Percentiles rank a stretch among this genome's conserved stretches.
phyloP scores from a whole-genome alignment of 2,329 filamentous ascomycete species.

The Stagonosporopsis chrysanthemi region DNA sequence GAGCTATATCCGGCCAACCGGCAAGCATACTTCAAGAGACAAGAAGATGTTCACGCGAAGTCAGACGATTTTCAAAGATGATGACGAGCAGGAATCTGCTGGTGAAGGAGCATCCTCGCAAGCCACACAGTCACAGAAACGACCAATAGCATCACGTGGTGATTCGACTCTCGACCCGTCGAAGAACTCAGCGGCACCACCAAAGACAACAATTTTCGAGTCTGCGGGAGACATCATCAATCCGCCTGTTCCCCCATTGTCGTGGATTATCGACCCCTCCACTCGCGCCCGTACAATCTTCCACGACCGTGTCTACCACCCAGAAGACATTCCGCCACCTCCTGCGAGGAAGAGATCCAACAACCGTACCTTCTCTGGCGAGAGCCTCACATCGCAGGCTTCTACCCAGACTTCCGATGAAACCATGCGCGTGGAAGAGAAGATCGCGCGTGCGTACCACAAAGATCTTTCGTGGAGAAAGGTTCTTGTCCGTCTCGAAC shows the following conservation, averaged over 20 bases:
- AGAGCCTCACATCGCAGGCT: slow-evolving; percentile 36
- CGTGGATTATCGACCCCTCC: slow-evolving; percentile 84
- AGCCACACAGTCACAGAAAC: slow-evolving; percentile 37
- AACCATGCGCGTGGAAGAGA: slow-evolving; percentile 93
- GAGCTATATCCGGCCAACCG: slow-evolving; percentile 73
- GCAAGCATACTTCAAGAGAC: slow-evolving; percentile 74
- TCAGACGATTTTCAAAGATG: slow-evolving; percentile 41
- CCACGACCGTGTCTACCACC: slow-evolving; percentile 94
- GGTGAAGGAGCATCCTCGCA: slow-evolving; percentile 26
- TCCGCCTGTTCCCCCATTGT: slow-evolving; percentile 80
- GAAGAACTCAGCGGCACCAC: slow-evolving; percentile 70
- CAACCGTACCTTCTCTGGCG: slow-evolving; percentile 50
- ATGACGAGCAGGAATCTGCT: slow-evolving; percentile 28
- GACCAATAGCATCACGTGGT: slow-evolving; percentile 57
- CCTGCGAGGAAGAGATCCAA: slow-evolving; percentile 57
- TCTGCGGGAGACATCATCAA: slow-evolving; percentile 92
- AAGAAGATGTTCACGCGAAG: slow-evolving; percentile 58
- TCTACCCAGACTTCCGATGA: slow-evolving; percentile 49
- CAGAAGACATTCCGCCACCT: slow-evolving; percentile 87
- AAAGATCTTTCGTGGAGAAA: slow-evolving; percentile 93
- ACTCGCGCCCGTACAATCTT: slow-evolving; percentile 89
- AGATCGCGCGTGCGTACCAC: slow-evolving; percentile 96
- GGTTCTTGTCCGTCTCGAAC: slow-evolving; percentile 92
- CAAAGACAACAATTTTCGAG: slow-evolving; percentile 92
- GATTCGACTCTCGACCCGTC: slow-evolving; percentile 59